Base-by-base conservation (phyloP, 371 early-diverging fungal species). In the Lichtheimia ramosa region DNA sequence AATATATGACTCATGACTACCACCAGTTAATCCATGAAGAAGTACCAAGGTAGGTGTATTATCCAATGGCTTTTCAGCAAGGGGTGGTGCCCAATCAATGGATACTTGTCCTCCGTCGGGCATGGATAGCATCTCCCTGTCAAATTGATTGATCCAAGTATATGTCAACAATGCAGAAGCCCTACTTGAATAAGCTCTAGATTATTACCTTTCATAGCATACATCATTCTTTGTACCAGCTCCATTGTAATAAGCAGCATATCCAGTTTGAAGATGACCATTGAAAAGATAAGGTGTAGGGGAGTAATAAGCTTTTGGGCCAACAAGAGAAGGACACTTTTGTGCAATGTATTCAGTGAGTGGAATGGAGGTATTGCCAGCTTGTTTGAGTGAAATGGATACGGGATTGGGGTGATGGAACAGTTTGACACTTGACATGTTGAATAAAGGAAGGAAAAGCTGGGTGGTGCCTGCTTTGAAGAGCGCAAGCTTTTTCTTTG, bases 21-120 rank as follows among this genome's bases (percentile, higher is more conserved):
- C 95, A 24, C 97, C 97, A 0, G 95, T 94, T 56, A 97, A 73
- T 6, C 97, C 96, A 73, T 94, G 96, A 16, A 93, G 75, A 28
- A 94, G 74, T 0, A 97, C 81, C 24, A 94, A 68, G 10, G 86
- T 89, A 1, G 93, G 88, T 42, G 79, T 83, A 62, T 81, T 73
- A 54, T 80, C 81, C 5, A 71, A 70, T 15, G 86, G 79, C 65
- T 79, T 27, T 50, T 69, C 16, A 77, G 67, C 23, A 77, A 77
- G 3, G 49, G 65, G 7, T 42, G 88, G 88, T 5, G 83, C 71
- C 96, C 96, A 97, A 75, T 97, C 97, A 28, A 97, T 64, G 2
- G 96, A 85, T 24, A 95, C 67, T 28, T 85, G 83, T 43, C 96
- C 97, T 8, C 94, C 94, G 69, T 97, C 96, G 6, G 89, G 83